These are phyloP conservation scores for Sisymbrium irio DNA, from an alignment of 345 rosid species.

Conservation along the genomic window DNA sequence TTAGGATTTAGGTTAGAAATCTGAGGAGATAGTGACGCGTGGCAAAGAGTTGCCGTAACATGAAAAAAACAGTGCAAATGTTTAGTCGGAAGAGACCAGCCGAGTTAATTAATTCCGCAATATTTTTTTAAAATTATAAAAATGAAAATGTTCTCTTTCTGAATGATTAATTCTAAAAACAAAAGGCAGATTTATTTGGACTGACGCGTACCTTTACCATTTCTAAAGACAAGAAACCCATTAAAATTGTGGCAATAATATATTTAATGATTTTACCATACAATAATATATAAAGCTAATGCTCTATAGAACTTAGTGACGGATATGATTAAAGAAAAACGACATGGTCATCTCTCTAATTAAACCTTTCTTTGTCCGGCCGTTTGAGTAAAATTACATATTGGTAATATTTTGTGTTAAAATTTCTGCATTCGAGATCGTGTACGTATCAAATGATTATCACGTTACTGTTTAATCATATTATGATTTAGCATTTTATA, in stretches of 20 bases:
- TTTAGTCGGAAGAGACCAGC: constrained; percentile 22
- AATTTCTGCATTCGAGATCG: no score
- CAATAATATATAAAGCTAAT: constrained; percentile 32
- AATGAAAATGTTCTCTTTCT: background rate
- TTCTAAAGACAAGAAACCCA: background rate
- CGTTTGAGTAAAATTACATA: background rate
- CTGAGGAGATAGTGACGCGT: background rate
- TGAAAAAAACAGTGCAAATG: background rate
- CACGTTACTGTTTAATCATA: no score
- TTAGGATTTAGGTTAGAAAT: background rate
- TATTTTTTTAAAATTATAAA: background rate
- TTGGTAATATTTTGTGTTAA: background rate
- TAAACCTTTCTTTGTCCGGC: constrained; percentile 14
- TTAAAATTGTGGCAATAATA: constrained; percentile 1
- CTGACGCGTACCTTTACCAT: constrained; percentile 5
- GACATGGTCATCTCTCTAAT: constrained; percentile 10
- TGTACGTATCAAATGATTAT: no score
- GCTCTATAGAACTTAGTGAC: constrained; percentile 29
- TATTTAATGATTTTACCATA: background rate
- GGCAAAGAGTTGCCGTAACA: background rate
- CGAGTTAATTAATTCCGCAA: background rate
- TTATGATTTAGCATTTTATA: no score
- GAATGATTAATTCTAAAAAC: constrained; percentile 2
- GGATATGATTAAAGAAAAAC: constrained; percentile 26
- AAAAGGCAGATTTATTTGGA: constrained; percentile 13